Evolutionary conservation across 768 basidiomycete genomes (phyloP), one percentile per base, ranked within the genome.

Genomic region (Tulasnella sp.): DNA sequence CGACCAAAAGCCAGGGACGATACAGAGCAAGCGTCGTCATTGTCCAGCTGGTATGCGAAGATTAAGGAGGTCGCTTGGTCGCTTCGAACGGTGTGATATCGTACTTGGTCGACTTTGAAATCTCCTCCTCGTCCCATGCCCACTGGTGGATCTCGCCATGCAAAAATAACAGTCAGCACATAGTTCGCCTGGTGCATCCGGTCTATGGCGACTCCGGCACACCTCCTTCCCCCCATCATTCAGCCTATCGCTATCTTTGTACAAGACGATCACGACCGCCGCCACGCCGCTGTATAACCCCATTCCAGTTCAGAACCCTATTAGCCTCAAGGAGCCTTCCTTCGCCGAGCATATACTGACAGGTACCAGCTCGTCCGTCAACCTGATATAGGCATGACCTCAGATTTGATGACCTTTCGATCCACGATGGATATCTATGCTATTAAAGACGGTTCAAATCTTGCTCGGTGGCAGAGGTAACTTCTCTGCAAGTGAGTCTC

Each of bases 391-490:
- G 88, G 96, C 66, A 90, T 97, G 69, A 84, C 91, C 76, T 99
- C 58, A 91, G 80, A 0, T 99, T 85, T 67, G 94, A 98, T 70
- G 92, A 92, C 27, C 78, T 90, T 2, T 86, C 90, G 2, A 89
- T 97, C 48, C 83, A 87, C 67, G 88, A 95, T 64, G 83, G 88
- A 51, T 91, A 95, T 69, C 86, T 98, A 51, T 98, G 92, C 70
- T 90, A 4, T 77, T 95, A 17, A 95, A 95, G 19, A 91, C 88
- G 1, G 86, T 98, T 74, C 95, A 99, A 68, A 86, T 94, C 26
- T 80, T 98, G 45, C 80, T 99, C 17, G 95, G 95, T 30, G 95
- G 95, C 0, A 95, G 95, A 7, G 93, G 93, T n/a, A 88, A 85
- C 70, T 99, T 99, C 77, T 96, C 93, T 38, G 95, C 95, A 17